phyloP scores from a whole-genome alignment of 2,329 filamentous ascomycete species.

The Cladosporium oxysporum region DNA sequence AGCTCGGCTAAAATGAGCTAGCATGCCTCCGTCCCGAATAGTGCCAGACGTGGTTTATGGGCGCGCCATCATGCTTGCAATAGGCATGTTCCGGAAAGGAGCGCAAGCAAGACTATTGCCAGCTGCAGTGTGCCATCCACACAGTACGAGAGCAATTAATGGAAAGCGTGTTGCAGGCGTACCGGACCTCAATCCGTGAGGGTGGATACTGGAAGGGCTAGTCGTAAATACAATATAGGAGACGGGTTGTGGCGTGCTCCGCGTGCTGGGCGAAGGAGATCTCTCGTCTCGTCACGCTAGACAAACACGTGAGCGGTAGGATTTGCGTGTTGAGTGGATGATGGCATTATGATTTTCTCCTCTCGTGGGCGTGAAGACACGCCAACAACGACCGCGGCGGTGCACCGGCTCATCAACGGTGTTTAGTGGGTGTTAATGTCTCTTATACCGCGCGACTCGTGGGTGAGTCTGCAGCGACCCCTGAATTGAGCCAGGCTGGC shows the following conservation, averaged over 20 bases:
- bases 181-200: neutral
- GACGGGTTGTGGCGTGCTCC: neutral
- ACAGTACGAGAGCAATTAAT: neutral
- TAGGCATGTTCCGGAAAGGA: neutral
- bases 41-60: neutral
- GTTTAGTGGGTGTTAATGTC: neutral
- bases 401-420: neutral
- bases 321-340: neutral
- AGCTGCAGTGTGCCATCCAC: neutral
- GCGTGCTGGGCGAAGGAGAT: neutral
- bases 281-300: constrained; percentile 1
- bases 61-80: neutral
- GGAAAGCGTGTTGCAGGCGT: neutral
- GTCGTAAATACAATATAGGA: neutral
- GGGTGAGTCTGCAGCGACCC: neutral
- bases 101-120: neutral
- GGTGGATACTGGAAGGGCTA: neutral
- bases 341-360: neutral
- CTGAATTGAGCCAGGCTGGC: neutral
- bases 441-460: neutral
- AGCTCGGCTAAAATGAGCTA: neutral
- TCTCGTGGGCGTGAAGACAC: constrained; percentile 6
- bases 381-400: neutral
- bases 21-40: neutral
- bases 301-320: neutral